These are phyloP conservation scores for Staphylotrichum longicolle DNA, from an alignment of 495 filamentous ascomycete species.

Conservation along the genomic window DNA sequence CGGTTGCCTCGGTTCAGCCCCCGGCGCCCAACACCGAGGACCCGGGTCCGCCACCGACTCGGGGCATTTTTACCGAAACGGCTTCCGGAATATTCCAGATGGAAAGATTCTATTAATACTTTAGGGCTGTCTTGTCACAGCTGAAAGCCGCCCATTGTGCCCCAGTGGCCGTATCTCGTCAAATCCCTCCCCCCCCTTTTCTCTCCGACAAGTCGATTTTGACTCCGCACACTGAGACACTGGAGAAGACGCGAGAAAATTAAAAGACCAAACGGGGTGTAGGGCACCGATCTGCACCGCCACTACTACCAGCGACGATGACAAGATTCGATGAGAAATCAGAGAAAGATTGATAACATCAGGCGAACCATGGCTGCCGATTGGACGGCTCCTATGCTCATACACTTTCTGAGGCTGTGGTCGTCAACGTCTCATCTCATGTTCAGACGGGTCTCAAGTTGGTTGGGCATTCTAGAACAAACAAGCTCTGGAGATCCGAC, in stretches of 20 bases:
- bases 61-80: neutral
- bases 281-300: conserved; percentile 8
- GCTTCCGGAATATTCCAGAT: neutral
- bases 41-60: conserved; percentile 13
- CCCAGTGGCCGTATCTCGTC: neutral
- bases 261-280: neutral
- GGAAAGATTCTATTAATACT: conserved; percentile 15
- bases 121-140: conserved; percentile 1
- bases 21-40: conserved; percentile 14
- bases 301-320: neutral
- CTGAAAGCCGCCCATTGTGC: neutral
- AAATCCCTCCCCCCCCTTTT: neutral
- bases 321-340: neutral
- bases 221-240: conserved; percentile 8
- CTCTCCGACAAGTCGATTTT: no score
- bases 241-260: neutral
- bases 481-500: neutral
- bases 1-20: conserved; percentile 15
- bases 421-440: neutral
- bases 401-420: neutral
- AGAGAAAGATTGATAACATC: conserved; percentile 6
- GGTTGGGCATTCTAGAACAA: conserved; percentile 3
- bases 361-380: neutral
- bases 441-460: neutral
- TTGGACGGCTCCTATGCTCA: neutral